Base-by-base conservation (phyloP, 495 filamentous ascomycete species). In the Aspergillus avenaceus region DNA sequence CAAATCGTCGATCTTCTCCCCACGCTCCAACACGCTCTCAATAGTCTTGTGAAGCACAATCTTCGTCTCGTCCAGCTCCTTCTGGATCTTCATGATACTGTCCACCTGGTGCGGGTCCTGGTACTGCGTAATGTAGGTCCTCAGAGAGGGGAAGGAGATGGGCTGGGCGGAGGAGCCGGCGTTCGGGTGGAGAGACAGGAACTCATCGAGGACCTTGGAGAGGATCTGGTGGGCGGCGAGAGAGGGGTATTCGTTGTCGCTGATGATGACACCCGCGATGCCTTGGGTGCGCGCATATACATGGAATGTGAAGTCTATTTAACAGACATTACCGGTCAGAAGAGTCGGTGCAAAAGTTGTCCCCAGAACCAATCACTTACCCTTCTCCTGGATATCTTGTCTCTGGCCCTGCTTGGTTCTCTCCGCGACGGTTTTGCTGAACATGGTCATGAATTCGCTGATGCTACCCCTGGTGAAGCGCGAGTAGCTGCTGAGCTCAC, bases 31-130 rank as follows among this genome's bases (percentile, higher is more conserved):
- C 23, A 60, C 53, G 47, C 53, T 61, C 47, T 58, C 54, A 23
- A 73, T 70, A n/a, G 90, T 93, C 82, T 96, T 95, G 71, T 96
- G 90, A 50, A 98, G 79, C 37, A 95, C 84, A 63, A 96, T 93
- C 83, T 97, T 98, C 48, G 95, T 98, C 79, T 97, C 91, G 56
- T 97, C 91, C 53, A 98, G 77, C 72, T 98, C 91, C 72, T 88
- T 86, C 73, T 97, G 95, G 58, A 97, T 96, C 78, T 87, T 92
- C 78, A 90, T 81, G 60, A 96, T 93, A 70, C 82, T 90, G 70
- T 90, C 91, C 45, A 90, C 91, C 68, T 95, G 80, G 65, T 81
- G 74, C 21, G 91, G 89, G 63, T 96, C 87, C 72, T 97, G 91
- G 68, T 91, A 96, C 60, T 93, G 88, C 59, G 76, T 74, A 45